Evolutionary conservation across 495 filamentous ascomycete species (phyloP).

Genomic region (Penicillium longicatenatum): DNA sequence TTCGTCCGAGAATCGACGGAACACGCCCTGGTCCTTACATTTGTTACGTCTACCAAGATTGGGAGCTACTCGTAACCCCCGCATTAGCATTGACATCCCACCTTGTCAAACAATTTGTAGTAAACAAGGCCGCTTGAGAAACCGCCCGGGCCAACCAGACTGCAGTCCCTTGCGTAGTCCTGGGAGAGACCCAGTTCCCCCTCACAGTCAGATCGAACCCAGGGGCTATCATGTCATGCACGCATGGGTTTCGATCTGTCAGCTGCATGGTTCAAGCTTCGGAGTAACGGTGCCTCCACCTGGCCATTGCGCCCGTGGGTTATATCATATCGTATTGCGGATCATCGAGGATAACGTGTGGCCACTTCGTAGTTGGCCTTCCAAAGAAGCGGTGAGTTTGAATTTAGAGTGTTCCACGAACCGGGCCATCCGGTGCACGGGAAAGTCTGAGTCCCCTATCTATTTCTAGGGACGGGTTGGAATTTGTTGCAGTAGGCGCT

Average conservation of each 20-base stretch:
- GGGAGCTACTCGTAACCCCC: neutral
- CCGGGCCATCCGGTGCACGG: neutral
- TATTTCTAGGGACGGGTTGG: neutral
- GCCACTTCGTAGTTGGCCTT: neutral
- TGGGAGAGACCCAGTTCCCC: constrained; percentile 1
- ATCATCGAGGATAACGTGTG: neutral
- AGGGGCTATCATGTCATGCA: constrained; percentile 13
- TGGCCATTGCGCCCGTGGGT: constrained; percentile 4
- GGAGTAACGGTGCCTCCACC: constrained; percentile 18
- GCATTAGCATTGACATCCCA: neutral
- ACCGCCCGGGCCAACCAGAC: constrained; percentile 13
- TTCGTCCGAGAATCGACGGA: neutral
- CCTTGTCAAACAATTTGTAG: constrained; percentile 17
- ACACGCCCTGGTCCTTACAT: neutral
- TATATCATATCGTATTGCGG: neutral
- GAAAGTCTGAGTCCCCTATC: neutral
- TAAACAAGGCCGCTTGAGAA: constrained; percentile 20
- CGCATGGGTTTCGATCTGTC: constrained; percentile 18
- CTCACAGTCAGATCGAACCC: constrained; percentile 2
- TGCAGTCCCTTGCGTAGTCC: constrained; percentile 22
- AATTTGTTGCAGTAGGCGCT: constrained; percentile 12
- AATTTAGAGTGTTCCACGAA: neutral
- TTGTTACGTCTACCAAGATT: neutral
- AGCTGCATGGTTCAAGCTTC: constrained; percentile 24
- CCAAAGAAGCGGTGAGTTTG: constrained; percentile 23